Conservation (phyloP, 2,329 filamentous ascomycete species). For the Tolypocladium tropicale region DNA sequence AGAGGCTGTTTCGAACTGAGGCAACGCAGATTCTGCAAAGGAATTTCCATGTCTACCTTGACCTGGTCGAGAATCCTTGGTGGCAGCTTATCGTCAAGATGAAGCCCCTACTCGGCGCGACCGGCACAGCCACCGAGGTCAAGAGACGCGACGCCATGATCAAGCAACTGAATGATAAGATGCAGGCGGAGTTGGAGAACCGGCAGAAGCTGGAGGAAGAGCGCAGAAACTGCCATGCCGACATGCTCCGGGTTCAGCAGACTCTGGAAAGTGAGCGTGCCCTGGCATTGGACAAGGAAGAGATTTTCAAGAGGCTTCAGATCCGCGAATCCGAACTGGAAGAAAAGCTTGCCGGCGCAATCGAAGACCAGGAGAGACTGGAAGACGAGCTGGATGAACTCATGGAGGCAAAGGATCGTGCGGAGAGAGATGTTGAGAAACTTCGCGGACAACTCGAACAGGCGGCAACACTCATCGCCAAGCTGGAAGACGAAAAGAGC, state of each 20-base stretch:
- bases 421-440: conserved; percentile 73
- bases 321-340: conserved; percentile 82
- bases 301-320: conserved; percentile 96
- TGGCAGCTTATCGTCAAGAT: conserved; percentile 93
- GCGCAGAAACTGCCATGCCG: conserved; percentile 72
- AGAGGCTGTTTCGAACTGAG: conserved; percentile 87
- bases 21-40: conserved; percentile 89
- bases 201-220: conserved; percentile 83
- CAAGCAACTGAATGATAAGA: conserved; percentile 71
- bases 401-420: conserved; percentile 78
- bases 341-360: conserved; percentile 83
- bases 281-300: conserved; percentile 94
- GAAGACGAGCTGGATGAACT: conserved; percentile 90
- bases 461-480: conserved; percentile 75
- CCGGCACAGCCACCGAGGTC: conserved; percentile 83
- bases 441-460: conserved; percentile 80
- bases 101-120: conserved; percentile 88
- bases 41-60: conserved; percentile 86
- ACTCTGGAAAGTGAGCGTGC: conserved; percentile 91
- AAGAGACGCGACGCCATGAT: conserved; percentile 95
- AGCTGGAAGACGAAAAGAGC: conserved; percentile 78
- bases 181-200: conserved; percentile 64
- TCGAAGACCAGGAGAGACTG: conserved; percentile 87
- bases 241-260: conserved; percentile 84
- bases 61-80: conserved; percentile 89